These are phyloP conservation scores for Erysiphe neolycopersici DNA, from an alignment of 2,329 filamentous ascomycete species.

Conservation along the genomic window DNA sequence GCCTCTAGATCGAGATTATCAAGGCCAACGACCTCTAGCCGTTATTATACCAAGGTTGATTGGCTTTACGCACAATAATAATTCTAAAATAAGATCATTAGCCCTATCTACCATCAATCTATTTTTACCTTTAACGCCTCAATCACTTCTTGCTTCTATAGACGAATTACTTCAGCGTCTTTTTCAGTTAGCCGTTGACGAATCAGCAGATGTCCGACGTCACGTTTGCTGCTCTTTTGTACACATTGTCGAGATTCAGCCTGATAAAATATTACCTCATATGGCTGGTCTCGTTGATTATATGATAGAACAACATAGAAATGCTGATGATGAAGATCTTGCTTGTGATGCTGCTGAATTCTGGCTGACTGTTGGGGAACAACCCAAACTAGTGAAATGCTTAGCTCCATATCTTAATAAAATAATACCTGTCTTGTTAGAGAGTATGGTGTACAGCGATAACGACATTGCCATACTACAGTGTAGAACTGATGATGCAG, in stretches of 20 bases:
- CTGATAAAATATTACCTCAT: slow-evolving; percentile 74
- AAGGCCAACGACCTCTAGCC: slow-evolving; percentile 65
- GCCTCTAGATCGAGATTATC: slow-evolving; percentile 62
- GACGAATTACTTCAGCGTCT: slow-evolving; percentile 61
- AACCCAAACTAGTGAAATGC: slow-evolving; percentile 48
- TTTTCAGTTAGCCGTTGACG: slow-evolving; percentile 55
- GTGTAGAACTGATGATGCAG: slow-evolving; percentile 66
- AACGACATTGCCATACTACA: slow-evolving; percentile 75
- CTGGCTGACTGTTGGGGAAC: slow-evolving; percentile 82
- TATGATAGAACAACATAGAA: slow-evolving; percentile 69
- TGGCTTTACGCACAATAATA: slow-evolving; percentile 52
- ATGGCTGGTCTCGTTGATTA: slow-evolving; percentile 76
- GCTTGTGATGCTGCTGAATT: slow-evolving; percentile 92
- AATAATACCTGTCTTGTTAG: slow-evolving; percentile 71
- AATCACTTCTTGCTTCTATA: slow-evolving; percentile 55
- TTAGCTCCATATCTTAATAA: slow-evolving; percentile 54
- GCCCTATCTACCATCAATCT: slow-evolving; percentile 73
- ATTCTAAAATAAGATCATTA: slow-evolving; percentile 51
- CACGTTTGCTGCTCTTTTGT: slow-evolving; percentile 89
- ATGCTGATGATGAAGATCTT: slow-evolving; percentile 57
- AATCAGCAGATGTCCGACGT: slow-evolving; percentile 56
- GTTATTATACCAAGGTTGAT: slow-evolving; percentile 79
- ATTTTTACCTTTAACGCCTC: slow-evolving; percentile 64
- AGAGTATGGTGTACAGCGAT: slow-evolving; percentile 90
- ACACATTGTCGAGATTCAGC: slow-evolving; percentile 67